Evolutionary conservation across 805 yeast species (phyloP).

Genomic region (Cephaloascus fragrans): DNA sequence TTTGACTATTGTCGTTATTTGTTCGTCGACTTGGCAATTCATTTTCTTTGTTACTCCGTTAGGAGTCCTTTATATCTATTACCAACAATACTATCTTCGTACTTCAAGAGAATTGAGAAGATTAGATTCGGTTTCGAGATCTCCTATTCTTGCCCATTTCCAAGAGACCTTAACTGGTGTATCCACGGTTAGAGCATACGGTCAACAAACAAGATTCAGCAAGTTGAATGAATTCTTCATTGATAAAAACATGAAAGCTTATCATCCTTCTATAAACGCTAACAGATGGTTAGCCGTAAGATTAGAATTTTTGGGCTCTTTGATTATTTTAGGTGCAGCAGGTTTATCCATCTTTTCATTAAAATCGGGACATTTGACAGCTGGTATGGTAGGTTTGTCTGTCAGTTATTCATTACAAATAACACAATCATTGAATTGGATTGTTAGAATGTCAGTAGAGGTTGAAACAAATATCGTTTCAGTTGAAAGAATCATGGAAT

Average conservation of each 20-base stretch:
- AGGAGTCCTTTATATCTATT: slow-evolving; percentile 51
- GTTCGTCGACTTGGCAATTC: slow-evolving; percentile 84
- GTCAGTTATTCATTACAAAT: slow-evolving; percentile 88
- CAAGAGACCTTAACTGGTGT: slow-evolving; percentile 76
- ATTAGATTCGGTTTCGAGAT: slow-evolving; percentile 68
- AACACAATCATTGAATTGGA: slow-evolving; percentile 93
- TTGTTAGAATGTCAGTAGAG: slow-evolving; percentile 97
- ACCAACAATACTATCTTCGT: slow-evolving; percentile 67
- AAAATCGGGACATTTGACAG: slow-evolving; percentile 58
- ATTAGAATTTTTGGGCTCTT: slow-evolving; percentile 82
- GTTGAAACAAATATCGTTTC: slow-evolving; percentile 96
- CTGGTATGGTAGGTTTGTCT: slow-evolving; percentile 91
- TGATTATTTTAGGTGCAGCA: slow-evolving; percentile 81
- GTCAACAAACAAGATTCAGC: slow-evolving; percentile 52
- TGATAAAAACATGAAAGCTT: slow-evolving; percentile 86
- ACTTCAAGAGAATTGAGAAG: slow-evolving; percentile 79
- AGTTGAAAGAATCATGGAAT: slow-evolving; percentile 90
- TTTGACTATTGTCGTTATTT: slow-evolving; percentile 72
- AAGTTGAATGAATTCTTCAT: slow-evolving; percentile 59
- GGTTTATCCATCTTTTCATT: slow-evolving; percentile 68
- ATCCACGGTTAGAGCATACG: slow-evolving; percentile 65
- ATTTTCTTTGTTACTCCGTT: slow-evolving; percentile 65
- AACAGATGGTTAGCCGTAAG: slow-evolving; percentile 98
- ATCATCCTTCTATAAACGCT: slow-evolving; percentile 84
- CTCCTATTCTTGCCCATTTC: slow-evolving; percentile 78